Evolutionary conservation across 345 rosid genomes (phyloP).

Genomic region (Gossypium raimondii): DNA sequence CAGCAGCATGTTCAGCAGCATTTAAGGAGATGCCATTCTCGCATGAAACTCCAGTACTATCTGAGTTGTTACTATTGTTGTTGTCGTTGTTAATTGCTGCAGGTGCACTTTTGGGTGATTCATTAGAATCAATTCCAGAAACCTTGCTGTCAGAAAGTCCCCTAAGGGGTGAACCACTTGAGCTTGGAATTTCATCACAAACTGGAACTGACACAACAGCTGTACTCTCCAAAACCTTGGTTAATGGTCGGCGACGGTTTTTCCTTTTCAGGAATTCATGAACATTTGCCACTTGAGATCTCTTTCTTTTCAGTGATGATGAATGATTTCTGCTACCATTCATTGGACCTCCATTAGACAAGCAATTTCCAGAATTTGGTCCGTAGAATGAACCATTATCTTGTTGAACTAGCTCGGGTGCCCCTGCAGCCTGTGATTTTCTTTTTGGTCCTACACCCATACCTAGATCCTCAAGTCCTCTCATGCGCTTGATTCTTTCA

Average conservation of each 20-base stretch:
- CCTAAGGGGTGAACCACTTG: slow-evolving; percentile 42
- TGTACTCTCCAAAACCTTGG: slow-evolving; percentile 88
- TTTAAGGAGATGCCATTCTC: slow-evolving; percentile 46
- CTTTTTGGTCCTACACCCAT: slow-evolving; percentile 45
- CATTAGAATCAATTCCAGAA: slow-evolving; percentile 49
- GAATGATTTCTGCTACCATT: slow-evolving; percentile 48
- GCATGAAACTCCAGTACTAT: slow-evolving; percentile 55
- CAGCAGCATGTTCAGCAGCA: slow-evolving; percentile 41
- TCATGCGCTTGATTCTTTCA: slow-evolving; percentile 91
- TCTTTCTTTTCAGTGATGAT: slow-evolving; percentile 53
- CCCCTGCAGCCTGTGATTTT: slow-evolving; percentile 34
- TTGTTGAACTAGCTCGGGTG: slow-evolving; percentile 30
- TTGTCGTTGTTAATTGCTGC: slow-evolving; percentile 28
- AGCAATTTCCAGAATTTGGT: slow-evolving; percentile 34
- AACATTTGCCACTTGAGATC: slow-evolving; percentile 55
- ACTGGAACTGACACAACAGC: slow-evolving; percentile 74
- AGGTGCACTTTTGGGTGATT: slow-evolving; percentile 49
- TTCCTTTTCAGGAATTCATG: slow-evolving; percentile 64
- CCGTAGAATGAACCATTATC: slow-evolving; percentile 33
- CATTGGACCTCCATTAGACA: slow-evolving; percentile 44
- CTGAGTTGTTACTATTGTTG: slow-evolving; percentile 45
- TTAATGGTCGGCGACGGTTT: slow-evolving; percentile 71
- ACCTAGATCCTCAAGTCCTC: slow-evolving; percentile 95
- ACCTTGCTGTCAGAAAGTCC: slow-evolving; percentile 53
- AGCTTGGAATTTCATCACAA: slow-evolving; percentile 59